phyloP scores from a whole-genome alignment of 2,329 filamentous ascomycete genomes.

The Lecanosticta acicola region DNA sequence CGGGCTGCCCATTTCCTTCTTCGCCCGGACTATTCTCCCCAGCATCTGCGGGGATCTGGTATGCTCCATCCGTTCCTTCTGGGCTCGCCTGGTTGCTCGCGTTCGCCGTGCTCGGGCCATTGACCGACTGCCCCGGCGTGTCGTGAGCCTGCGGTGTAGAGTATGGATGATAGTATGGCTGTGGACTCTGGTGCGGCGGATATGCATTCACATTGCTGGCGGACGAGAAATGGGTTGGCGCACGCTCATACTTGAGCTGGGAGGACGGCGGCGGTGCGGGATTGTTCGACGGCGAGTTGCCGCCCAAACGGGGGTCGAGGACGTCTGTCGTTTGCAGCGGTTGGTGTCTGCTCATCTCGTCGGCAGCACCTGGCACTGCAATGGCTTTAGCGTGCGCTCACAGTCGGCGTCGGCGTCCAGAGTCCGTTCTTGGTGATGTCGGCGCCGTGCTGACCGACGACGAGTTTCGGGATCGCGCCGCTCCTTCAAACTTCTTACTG shows the following conservation, averaged over 20 bases:
- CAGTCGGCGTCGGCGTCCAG: background rate
- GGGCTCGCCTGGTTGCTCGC: slow-evolving; percentile 25
- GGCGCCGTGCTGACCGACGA: background rate
- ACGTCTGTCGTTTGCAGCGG: background rate
- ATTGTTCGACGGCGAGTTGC: background rate
- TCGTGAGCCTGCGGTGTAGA: slow-evolving; percentile 15
- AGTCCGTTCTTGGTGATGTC: too few relatives aligned
- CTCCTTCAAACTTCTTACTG: too few relatives aligned
- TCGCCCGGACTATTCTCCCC: slow-evolving; percentile 15
- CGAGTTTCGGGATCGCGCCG: background rate
- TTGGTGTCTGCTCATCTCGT: background rate
- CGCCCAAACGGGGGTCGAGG: background rate
- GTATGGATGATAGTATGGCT: slow-evolving; percentile 23
- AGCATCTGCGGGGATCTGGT: slow-evolving; percentile 10
- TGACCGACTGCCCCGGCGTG: slow-evolving; percentile 13
- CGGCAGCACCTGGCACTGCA: background rate
- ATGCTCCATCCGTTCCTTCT: slow-evolving; percentile 3
- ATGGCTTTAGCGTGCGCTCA: background rate
- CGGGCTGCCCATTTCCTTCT: slow-evolving; percentile 9
- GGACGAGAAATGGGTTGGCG: background rate
- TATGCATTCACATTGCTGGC: background rate
- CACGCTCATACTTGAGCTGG: slow-evolving; percentile 1
- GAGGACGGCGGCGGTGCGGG: slow-evolving; percentile 1
- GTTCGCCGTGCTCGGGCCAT: slow-evolving; percentile 15
- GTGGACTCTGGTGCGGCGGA: slow-evolving; percentile 11